These are phyloP conservation scores for Ophiocordyceps robertsii DNA, from an alignment of 2,329 filamentous ascomycete species.

Conservation along the genomic window DNA sequence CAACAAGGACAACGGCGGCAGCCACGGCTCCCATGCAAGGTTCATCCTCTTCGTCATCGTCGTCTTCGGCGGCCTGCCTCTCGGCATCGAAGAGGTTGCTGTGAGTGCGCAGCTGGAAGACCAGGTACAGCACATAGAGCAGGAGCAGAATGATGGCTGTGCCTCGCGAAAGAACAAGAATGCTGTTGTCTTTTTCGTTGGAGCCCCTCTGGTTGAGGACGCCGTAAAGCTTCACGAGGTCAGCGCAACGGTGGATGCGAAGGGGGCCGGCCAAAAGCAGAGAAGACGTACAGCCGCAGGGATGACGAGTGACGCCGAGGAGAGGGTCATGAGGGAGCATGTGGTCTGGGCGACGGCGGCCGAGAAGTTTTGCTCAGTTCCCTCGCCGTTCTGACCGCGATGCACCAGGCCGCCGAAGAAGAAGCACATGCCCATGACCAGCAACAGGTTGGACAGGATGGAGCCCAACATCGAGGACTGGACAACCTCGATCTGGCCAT, in stretches of 20 bases:
- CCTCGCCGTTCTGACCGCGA: slow-evolving; percentile 39
- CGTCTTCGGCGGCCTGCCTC: slow-evolving; percentile 16
- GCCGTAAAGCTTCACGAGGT: slow-evolving; percentile 42
- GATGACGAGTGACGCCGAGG: slow-evolving; percentile 66
- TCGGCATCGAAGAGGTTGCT: slow-evolving; percentile 55
- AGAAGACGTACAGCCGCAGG: slow-evolving; percentile 45
- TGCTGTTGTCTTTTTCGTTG: slow-evolving; percentile 34
- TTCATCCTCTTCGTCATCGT: slow-evolving; percentile 26
- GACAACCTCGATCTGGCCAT: slow-evolving; percentile 87
- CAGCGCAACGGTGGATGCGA: background rate
- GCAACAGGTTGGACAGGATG: slow-evolving; percentile 84
- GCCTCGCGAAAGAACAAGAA: slow-evolving; percentile 60
- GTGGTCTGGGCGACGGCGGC: slow-evolving; percentile 66
- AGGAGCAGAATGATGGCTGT: slow-evolving; percentile 62
- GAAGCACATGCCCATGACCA: slow-evolving; percentile 75
- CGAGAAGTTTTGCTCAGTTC: slow-evolving; percentile 59
- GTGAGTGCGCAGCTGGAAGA: slow-evolving; percentile 68
- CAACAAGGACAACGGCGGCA: slow-evolving; percentile 51
- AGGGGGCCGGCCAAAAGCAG: background rate
- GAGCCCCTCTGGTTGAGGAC: slow-evolving; percentile 37
- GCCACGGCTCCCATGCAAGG: slow-evolving; percentile 48
- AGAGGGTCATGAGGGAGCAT: slow-evolving; percentile 60
- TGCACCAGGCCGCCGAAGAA: slow-evolving; percentile 58
- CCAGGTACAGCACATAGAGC: slow-evolving; percentile 64
- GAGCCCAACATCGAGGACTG: slow-evolving; percentile 95